phyloP scores from a whole-genome alignment of 257 asterid genomes.

The Solanum tacnaense region DNA sequence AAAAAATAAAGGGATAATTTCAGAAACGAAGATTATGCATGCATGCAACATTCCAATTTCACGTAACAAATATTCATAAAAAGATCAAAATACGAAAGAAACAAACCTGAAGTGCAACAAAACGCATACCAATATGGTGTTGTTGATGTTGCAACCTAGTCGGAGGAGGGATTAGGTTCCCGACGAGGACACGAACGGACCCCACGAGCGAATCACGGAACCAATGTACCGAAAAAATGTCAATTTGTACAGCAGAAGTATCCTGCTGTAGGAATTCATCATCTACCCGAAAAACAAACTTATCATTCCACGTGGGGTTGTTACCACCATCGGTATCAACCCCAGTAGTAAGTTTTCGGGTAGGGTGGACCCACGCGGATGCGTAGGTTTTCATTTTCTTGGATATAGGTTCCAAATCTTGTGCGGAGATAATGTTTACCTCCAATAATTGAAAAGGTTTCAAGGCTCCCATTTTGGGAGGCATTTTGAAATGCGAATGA shows the following conservation, averaged over 20 bases:
- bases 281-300: slow-evolving; percentile 48
- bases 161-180: slow-evolving; percentile 35
- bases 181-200: slow-evolving; percentile 39
- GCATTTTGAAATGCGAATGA: background rate
- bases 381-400: slow-evolving; percentile 65
- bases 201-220: slow-evolving; percentile 75
- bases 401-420: slow-evolving; percentile 71
- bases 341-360: slow-evolving; percentile 57
- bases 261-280: slow-evolving; percentile 35
- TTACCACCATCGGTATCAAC: slow-evolving; percentile 66
- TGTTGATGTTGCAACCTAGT: background rate
- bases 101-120: slow-evolving; percentile 33
- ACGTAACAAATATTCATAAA: background rate
- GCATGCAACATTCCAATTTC: background rate
- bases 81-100: background rate
- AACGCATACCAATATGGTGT: slow-evolving; percentile 23
- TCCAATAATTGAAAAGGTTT: slow-evolving; percentile 36
- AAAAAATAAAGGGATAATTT: background rate
- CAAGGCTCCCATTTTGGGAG: background rate
- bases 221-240: slow-evolving; percentile 73
- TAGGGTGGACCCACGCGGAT: slow-evolving; percentile 56
- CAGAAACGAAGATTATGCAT: background rate
- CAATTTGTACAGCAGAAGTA: slow-evolving; percentile 37
- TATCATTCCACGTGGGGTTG: slow-evolving; percentile 76
- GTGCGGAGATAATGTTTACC: slow-evolving; percentile 56